Conservation (phyloP, 2,329 filamentous ascomycete genomes). For the Pseudopyrenochaeta lycopersici region DNA sequence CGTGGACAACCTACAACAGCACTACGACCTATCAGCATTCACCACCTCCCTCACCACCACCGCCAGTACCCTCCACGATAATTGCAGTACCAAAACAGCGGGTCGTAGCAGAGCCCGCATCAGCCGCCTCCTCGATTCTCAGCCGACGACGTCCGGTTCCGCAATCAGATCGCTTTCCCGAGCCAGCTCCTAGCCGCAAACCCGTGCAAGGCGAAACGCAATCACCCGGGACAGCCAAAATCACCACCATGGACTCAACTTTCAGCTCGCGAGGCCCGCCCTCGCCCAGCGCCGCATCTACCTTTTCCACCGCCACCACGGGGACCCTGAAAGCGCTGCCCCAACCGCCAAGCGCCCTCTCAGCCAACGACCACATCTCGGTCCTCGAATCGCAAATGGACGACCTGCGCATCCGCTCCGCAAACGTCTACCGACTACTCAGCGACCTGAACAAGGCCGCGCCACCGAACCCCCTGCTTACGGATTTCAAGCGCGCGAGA, state of each 20-base stretch:
- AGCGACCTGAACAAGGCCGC: constrained; percentile 45
- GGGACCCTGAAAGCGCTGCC: constrained; percentile 49
- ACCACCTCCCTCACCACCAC: constrained; percentile 53
- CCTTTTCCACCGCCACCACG: constrained; percentile 38
- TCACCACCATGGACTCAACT: constrained; percentile 13
- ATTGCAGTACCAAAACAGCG: constrained; percentile 13
- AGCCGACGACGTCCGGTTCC: constrained; percentile 44
- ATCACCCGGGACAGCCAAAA: constrained; percentile 24
- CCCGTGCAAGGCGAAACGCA: constrained; percentile 31
- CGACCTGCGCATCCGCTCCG: constrained; percentile 47
- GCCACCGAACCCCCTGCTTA: constrained; percentile 49
- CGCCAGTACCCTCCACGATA: constrained; percentile 41
- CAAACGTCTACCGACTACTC: constrained; percentile 48
- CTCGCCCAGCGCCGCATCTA: constrained; percentile 16
- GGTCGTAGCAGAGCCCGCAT: constrained; percentile 34
- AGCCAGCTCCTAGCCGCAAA: constrained; percentile 31
- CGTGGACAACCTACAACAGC: constrained; percentile 47
- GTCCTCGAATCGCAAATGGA: constrained; percentile 51
- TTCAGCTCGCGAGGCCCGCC: not conserved
- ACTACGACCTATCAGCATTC: constrained; percentile 52
- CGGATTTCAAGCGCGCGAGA: constrained; percentile 46
- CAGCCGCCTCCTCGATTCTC: constrained; percentile 40
- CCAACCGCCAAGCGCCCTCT: constrained; percentile 44
- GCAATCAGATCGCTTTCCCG: constrained; percentile 29
- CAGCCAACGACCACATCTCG: constrained; percentile 46